phyloP scores from a whole-genome alignment of 495 filamentous ascomycete genomes.

The Penicillium cataractarum region DNA sequence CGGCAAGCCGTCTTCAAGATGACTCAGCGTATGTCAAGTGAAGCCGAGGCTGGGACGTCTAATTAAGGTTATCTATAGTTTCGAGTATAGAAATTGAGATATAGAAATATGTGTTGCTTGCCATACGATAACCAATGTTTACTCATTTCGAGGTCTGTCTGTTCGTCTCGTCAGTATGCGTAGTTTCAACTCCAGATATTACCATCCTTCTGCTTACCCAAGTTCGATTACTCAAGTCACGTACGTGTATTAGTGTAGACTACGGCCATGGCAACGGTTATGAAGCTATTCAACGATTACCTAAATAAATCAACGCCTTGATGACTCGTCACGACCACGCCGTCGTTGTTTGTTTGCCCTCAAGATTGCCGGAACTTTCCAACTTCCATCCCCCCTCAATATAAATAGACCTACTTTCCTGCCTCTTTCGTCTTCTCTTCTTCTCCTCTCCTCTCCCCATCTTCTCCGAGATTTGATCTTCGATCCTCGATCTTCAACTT shows the following conservation, averaged over 20 bases:
- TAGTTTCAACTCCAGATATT: background rate
- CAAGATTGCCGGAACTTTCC: background rate
- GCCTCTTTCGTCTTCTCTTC: background rate
- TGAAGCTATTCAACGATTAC: background rate
- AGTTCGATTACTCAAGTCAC: background rate
- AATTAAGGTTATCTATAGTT: background rate
- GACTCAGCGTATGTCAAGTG: slow-evolving; percentile 19
- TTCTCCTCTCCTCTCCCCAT: slow-evolving; percentile 1
- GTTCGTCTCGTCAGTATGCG: background rate
- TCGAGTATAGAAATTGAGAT: background rate
- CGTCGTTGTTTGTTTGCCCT: background rate
- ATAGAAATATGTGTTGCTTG: background rate
- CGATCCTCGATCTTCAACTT: background rate
- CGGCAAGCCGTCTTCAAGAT: slow-evolving; percentile 10
- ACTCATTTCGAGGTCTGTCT: background rate
- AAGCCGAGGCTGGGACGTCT: slow-evolving; percentile 13
- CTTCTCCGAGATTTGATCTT: background rate
- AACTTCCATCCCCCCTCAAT: background rate
- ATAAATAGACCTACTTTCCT: background rate
- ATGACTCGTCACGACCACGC: background rate
- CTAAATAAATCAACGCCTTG: background rate
- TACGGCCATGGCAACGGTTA: background rate
- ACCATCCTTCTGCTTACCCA: background rate
- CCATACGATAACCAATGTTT: background rate
- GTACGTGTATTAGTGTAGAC: background rate